Conservation (phyloP, 2,329 filamentous ascomycete species). For the Paradendryphiella salina region DNA sequence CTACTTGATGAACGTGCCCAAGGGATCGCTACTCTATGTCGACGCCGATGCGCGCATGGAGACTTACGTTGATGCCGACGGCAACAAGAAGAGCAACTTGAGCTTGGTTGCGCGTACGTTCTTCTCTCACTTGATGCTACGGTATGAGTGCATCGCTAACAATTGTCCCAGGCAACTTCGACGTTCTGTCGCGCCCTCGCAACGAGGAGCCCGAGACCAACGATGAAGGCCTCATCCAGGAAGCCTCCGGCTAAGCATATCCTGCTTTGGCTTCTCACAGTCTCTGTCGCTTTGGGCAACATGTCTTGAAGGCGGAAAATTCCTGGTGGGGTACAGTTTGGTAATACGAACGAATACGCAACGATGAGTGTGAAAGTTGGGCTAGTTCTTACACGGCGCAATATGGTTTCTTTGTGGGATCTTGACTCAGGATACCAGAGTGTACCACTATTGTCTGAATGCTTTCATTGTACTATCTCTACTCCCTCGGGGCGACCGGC, state of each 20-base stretch:
- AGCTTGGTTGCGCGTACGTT: constrained; percentile 79
- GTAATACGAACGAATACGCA: not conserved
- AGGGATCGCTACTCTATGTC: constrained; percentile 80
- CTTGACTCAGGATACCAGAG: constrained; percentile 2
- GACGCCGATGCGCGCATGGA: constrained; percentile 77
- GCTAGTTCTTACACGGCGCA: constrained; percentile 10
- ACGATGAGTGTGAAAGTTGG: not conserved
- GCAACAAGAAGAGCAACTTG: constrained; percentile 65
- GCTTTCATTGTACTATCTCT: constrained; percentile 38
- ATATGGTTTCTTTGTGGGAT: constrained; percentile 6
- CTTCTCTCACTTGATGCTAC: not conserved
- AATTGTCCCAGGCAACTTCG: constrained; percentile 37
- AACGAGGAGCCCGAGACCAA: constrained; percentile 30
- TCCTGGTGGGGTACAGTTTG: not conserved
- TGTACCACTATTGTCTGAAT: constrained; percentile 29
- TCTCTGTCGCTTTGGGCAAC: not conserved
- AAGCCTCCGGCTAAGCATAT: constrained; percentile 26
- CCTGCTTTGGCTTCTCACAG: not conserved
- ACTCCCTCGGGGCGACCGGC: constrained; percentile 23
- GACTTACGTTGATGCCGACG: constrained; percentile 66
- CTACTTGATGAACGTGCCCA: constrained; percentile 71
- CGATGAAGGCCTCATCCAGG: constrained; percentile 43
- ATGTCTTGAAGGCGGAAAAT: not conserved
- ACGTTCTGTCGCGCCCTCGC: constrained; percentile 37
- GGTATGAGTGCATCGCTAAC: constrained; percentile 4